A percentile compares a stretch with the other conserved stretches of the same genome.
Evolutionary conservation across 2,329 filamentous ascomycete genomes (phyloP).

Genomic region (Cladorrhinum sp.): DNA sequence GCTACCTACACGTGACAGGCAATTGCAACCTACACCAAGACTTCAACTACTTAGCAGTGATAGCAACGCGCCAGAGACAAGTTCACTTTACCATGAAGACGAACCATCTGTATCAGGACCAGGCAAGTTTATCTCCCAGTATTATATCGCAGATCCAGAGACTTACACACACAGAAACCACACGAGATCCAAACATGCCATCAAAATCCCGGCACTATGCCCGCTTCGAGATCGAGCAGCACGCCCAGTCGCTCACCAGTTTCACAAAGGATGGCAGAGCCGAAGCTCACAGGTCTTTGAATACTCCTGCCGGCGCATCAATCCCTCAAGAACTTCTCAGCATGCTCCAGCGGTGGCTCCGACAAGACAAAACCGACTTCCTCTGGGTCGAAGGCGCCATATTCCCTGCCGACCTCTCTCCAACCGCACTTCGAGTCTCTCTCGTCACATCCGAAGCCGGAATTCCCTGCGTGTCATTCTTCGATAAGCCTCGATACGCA

Average conservation of each 20-base stretch:
- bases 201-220: not conserved
- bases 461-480: not conserved
- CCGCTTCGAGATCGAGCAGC: not conserved
- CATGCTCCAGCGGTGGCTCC: not conserved
- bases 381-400: not conserved
- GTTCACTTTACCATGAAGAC: no score
- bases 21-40: no score
- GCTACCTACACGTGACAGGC: no score
- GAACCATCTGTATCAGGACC: no score
- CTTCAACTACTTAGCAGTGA: no score
- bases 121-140: no score
- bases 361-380: not conserved
- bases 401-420: not conserved
- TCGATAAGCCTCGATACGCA: not conserved
- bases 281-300: not conserved
- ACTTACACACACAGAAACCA: no score
- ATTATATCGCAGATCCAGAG: no score
- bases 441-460: not conserved
- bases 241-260: not conserved
- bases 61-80: no score
- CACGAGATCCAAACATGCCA: no score
- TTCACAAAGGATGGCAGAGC: not conserved
- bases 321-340: not conserved
- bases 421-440: not conserved
- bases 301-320: not conserved